Conservation (phyloP, 495 filamentous ascomycete genomes). For the Annulohypoxylon maeteangense region DNA sequence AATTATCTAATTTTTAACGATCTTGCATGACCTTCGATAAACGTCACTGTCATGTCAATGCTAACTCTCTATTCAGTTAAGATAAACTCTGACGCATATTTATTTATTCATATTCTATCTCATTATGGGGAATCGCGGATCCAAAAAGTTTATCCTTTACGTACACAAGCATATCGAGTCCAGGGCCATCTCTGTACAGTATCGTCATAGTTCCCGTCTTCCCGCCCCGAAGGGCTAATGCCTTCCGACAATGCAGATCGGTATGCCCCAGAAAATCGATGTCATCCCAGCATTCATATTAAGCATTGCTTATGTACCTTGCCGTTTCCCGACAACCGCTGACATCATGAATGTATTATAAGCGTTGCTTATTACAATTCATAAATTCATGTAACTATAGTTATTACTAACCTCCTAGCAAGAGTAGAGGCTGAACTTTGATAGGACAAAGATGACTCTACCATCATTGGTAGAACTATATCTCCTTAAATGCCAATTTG, state of each 20-base stretch:
- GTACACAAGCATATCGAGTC: background rate
- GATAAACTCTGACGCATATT: background rate
- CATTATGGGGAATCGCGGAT: background rate
- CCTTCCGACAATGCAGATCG: background rate
- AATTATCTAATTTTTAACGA: background rate
- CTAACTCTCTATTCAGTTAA: background rate
- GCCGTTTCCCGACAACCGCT: background rate
- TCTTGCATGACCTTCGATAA: background rate
- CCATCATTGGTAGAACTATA: no score
- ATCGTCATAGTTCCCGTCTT: background rate
- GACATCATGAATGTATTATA: no score
- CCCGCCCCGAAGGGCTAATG: background rate
- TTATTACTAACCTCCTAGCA: background rate
- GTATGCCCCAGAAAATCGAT: background rate
- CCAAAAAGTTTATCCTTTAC: background rate
- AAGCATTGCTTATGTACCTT: background rate
- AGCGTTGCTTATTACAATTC: no score
- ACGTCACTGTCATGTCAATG: conserved; percentile 29
- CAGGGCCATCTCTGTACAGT: no score
- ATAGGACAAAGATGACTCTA: no score
- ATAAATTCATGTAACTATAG: no score
- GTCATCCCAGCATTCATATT: background rate
- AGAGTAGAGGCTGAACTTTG: no score
- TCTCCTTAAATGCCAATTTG: no score
- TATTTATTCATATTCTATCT: background rate